Conservation (phyloP, 805 yeast species). For the Wickerhamiella vanderwaltii region DNA sequence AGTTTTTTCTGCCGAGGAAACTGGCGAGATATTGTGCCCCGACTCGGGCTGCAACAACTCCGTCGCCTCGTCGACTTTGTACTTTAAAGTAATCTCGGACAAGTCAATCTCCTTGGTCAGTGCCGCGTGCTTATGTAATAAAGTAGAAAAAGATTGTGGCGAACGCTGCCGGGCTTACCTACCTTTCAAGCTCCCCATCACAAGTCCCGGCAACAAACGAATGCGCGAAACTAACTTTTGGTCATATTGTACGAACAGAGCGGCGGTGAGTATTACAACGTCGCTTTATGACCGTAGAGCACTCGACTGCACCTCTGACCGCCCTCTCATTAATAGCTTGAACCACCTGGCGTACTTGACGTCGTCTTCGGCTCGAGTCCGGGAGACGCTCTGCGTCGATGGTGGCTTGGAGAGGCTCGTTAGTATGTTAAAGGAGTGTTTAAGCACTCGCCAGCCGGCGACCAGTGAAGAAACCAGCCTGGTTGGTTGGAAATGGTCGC, state of each 20-base stretch:
- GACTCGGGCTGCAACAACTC: neutral
- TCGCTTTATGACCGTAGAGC: slow-evolving; percentile 87
- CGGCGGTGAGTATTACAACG: slow-evolving; percentile 84
- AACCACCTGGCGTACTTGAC: slow-evolving; percentile 82
- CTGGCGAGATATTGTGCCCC: no score
- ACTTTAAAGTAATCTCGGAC: slow-evolving; percentile 12
- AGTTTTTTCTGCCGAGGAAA: no score
- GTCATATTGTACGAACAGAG: slow-evolving; percentile 65
- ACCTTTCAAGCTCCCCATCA: neutral
- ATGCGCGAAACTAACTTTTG: slow-evolving; percentile 90
- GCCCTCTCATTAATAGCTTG: slow-evolving; percentile 81
- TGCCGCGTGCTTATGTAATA: no score
- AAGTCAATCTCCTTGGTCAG: slow-evolving; percentile 13
- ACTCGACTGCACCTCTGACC: slow-evolving; percentile 75
- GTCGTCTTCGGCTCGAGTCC: slow-evolving; percentile 72
- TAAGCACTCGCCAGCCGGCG: slow-evolving; percentile 22
- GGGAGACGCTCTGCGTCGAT: slow-evolving; percentile 79
- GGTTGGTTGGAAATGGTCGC: slow-evolving; percentile 94
- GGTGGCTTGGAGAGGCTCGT: slow-evolving; percentile 88
- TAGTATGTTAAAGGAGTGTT: slow-evolving; percentile 73
- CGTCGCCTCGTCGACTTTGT: slow-evolving; percentile 14
- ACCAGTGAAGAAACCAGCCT: slow-evolving; percentile 10
- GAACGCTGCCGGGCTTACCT: neutral
- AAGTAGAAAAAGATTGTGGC: slow-evolving; percentile 1
- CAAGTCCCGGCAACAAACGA: neutral